Evolutionary conservation across 2,329 filamentous ascomycete species (phyloP), one percentile per base, ranked within the genome.

Genomic region (Epichloe gansuensis): DNA sequence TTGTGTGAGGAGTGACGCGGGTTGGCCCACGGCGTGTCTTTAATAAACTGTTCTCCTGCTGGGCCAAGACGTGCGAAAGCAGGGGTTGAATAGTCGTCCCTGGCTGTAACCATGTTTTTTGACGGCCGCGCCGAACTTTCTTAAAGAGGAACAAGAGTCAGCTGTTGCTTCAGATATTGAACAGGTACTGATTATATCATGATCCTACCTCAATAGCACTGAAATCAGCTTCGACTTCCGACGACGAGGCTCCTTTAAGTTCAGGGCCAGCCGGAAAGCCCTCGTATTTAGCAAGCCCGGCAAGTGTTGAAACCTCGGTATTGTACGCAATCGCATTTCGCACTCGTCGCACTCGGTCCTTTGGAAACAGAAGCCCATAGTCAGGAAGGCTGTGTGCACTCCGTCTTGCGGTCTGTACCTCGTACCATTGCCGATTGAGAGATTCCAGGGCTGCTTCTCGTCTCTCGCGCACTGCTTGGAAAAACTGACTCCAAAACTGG

Each of bases 211-310:
- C 85, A 76, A 98, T 96, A 60, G 86, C 86, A 65, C 86, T 83
- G 57, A 97, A 74, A 69, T 98, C 93, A 48, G 91, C 85, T 52
- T 95, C 88, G 46, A 93, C 70, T 63, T 96, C 89, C 11, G 78
- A 74, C 23, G 78, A 69, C 39, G 85, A 83, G 28, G 88, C 86
- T 43, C 86, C 79, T 54, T 76, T 76, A 69, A 98, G 85, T 37
- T 87, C 78, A 21, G 93, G 93, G n/a, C 91, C 93, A 35, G 91
- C 91, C 38, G 93, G 93, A 69, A 98, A 98, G 25, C 93, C 93
- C 62, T 95, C 84, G 66, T 96, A 91, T 70, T 96, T 97, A 38
- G 91, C 91, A 50, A 97, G 77, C 39, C 91, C 91, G 5, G 91
- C 85, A 53, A 98, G 73, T 31, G 96, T 82, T 0, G 91, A 95